A percentile compares a stretch with the other conserved stretches of the same genome.
phyloP scores from a whole-genome alignment of 2,329 filamentous ascomycete genomes.

The Penicillium sp. region DNA sequence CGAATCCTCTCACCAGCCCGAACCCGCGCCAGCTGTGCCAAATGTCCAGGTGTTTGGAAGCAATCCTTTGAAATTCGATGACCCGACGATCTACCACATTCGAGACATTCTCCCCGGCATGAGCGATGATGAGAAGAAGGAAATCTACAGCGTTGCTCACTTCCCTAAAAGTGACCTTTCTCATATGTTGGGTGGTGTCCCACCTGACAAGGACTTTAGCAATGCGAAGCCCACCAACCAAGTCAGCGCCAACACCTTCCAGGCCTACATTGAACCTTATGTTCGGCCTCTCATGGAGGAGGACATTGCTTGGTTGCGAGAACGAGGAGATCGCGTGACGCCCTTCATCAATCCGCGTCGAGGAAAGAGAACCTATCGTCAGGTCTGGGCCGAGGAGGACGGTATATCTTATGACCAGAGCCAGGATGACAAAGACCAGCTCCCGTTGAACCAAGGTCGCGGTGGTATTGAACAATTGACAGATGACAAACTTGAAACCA shows the following conservation, averaged over 20 bases:
- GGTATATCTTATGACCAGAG: slow-evolving; percentile 70
- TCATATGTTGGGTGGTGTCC: slow-evolving; percentile 82
- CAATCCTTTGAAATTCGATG: slow-evolving; percentile 84
- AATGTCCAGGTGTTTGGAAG: slow-evolving; percentile 88
- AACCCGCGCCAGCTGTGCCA: slow-evolving; percentile 61
- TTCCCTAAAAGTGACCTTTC: slow-evolving; percentile 80
- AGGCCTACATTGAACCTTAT: slow-evolving; percentile 88
- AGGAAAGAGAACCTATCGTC: slow-evolving; percentile 80
- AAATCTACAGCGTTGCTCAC: slow-evolving; percentile 81
- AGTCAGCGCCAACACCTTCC: slow-evolving; percentile 90
- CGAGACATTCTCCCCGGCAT: slow-evolving; percentile 71
- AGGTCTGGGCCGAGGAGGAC: slow-evolving; percentile 94
- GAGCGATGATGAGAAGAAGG: slow-evolving; percentile 79
- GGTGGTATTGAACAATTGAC: slow-evolving; percentile 84
- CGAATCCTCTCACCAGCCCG: slow-evolving; percentile 59
- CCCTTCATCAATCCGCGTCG: slow-evolving; percentile 86
- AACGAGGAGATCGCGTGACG: slow-evolving; percentile 78
- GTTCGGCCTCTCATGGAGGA: slow-evolving; percentile 89
- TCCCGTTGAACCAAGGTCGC: slow-evolving; percentile 77
- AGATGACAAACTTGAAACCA: slow-evolving; percentile 82
- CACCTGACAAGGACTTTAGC: slow-evolving; percentile 93
- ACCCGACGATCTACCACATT: slow-evolving; percentile 94
- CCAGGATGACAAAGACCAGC: slow-evolving; percentile 61
- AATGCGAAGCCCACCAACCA: slow-evolving; percentile 91
- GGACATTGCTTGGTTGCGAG: slow-evolving; percentile 87